Percentiles rank a stretch among this genome's conserved stretches.
phyloP scores from a whole-genome alignment of 2,329 filamentous ascomycete species.

The Talaromyces sp. region DNA sequence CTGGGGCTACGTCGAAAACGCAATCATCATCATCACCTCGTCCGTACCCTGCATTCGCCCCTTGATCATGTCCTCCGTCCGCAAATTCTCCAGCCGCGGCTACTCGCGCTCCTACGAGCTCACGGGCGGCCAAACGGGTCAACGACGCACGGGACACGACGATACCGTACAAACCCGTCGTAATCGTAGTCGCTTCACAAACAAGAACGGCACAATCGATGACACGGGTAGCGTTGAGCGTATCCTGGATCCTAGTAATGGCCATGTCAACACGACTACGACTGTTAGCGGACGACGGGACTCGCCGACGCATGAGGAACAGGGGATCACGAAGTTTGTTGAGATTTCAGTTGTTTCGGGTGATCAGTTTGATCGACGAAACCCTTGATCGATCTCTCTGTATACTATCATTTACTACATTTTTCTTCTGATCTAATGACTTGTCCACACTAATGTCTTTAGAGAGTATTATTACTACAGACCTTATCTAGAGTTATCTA shows the following conservation, averaged over 20 bases:
- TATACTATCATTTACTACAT: not conserved
- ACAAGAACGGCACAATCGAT: not conserved
- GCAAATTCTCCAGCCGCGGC: conserved; percentile 12
- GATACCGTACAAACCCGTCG: not conserved
- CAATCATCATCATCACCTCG: conserved; percentile 33
- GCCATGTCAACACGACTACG: conserved; percentile 1
- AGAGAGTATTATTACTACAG: not conserved
- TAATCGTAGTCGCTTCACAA: not conserved
- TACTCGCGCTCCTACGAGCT: conserved; percentile 13
- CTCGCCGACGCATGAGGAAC: conserved; percentile 8
- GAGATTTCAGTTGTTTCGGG: conserved; percentile 8
- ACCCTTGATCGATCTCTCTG: conserved; percentile 3
- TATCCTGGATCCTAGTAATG: not conserved
- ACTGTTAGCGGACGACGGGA: not conserved
- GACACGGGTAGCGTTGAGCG: conserved; percentile 8
- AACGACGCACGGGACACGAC: not conserved
- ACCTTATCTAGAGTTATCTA: not conserved
- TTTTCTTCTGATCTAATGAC: not conserved
- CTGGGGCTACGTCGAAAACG: conserved; percentile 31
- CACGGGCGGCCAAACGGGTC: not conserved
- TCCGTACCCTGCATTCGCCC: conserved; percentile 32
- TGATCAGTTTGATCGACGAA: conserved; percentile 8
- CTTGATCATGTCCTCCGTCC: conserved; percentile 19
- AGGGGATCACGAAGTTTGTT: not conserved
- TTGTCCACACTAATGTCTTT: not conserved